Base-by-base conservation (phyloP, 2,329 filamentous ascomycete species). In the Blastomyces silverae region DNA sequence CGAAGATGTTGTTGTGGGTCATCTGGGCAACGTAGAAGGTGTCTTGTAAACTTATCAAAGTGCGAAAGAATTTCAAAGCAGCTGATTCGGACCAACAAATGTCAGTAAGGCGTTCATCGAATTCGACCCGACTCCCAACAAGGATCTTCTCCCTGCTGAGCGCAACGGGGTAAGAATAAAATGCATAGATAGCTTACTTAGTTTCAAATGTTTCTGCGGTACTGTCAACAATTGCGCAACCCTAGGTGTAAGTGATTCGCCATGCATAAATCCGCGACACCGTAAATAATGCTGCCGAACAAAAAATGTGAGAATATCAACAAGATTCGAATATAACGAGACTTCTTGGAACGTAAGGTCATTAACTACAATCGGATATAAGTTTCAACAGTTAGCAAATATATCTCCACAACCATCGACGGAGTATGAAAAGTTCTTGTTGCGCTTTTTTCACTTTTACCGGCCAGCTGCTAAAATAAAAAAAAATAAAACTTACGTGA, bases 281-380 rank as follows among this genome's bases (percentile, higher is more conserved):
- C 91, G 87, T 71, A 90, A 87, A 52, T 89, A 85, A 77, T 97
- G 93, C 73, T 95, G 90, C 52, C 92, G 87, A 68, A 97, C 87
- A 75, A 97, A 97, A 79, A 95, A 97, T 74, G 90, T 92, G 61
- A 97, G 83, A 37, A 97, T 90, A 74, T 99, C 94, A 64, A 97
- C 89, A 61, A 99, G 81, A 74, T 97, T 94, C 25, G 87, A 88
- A 76, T 92, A 96, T 67, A 97, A 84, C n/a, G 91, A 90, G 34
- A 94, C 91, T 75, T 96, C 89, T 71, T 94, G 87, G 63, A 91
- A 89, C 31, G 85, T 84, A 69, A 97, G 87, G 67, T 87, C 82
- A 78, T 89, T 83, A 71, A 90, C 85, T 84, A 70, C 50, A 65
- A 58, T 34, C 31, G 17, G 13, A 48, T 11, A 17, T 17, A 25